Evolutionary conservation across 305 asterid species (phyloP), one percentile per base, ranked within the genome.

Genomic region (Andrographis paniculata): DNA sequence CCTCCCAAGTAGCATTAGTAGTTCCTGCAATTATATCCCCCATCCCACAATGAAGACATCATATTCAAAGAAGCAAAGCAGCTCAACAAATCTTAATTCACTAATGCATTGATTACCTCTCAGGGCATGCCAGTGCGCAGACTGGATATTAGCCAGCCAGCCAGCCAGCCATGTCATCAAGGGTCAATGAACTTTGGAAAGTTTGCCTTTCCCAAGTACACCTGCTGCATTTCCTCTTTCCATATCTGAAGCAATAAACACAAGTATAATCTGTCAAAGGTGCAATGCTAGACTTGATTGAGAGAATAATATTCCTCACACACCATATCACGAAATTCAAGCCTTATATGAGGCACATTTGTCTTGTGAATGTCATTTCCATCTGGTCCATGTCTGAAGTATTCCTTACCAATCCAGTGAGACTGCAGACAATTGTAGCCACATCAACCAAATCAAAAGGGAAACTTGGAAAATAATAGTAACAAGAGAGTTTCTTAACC

Each of bases 331-430:
- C 96, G 94, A 63, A 91, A 91, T 61, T 91, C 99, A 22, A 91
- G 79, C 59, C 99, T 74, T 58, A 91, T 87, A 60, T 81, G 95
- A 58, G 99, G 99, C 47, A 91, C 99, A 55, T 91, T 91, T 41
- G 99, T 91, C 85, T 65, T 80, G 72, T 64, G 99, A 65, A 87
- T 91, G 67, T 91, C 94, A 50, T 91, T 91, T 45, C 95, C 99
- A 62, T 87, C 82, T 1, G 99, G 95, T 48, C 94, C 94, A 55
- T 77, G 87, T 73, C 54, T 81, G 81, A 58, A 83, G 68, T 87
- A 91, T 67, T 64, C 91, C 75, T 75, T 70, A 16, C 96, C 99
- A 28, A 91, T 64, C 99, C 99, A 91, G 67, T 91, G 99, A n/a
- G 95, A 59, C 99, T 91, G 77, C 47, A 43, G 42, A 48, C 45